These are phyloP conservation scores for Leavenworthia alabamica DNA, from an alignment of 345 rosid species.

Conservation along the genomic window DNA sequence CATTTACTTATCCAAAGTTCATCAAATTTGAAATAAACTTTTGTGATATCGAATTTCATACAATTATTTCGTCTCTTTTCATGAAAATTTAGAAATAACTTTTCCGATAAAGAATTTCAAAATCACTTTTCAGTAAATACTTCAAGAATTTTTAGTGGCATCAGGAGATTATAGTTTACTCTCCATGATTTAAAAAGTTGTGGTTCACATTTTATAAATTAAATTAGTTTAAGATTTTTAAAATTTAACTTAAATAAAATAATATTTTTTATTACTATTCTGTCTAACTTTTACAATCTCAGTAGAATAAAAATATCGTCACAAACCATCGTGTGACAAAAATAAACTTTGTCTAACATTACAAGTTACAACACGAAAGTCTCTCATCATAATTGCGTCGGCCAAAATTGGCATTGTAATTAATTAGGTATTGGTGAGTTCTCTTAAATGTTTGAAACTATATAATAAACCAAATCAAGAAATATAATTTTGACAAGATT, in stretches of 20 bases:
- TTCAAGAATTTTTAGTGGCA: neutral
- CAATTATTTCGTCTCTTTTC: neutral
- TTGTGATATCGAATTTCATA: neutral
- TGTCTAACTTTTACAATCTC: neutral
- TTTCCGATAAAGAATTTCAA: neutral
- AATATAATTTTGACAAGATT: slow-evolving; percentile 16
- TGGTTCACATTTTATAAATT: neutral
- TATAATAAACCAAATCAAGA: slow-evolving; percentile 21
- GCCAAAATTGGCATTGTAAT: neutral
- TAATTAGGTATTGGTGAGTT: slow-evolving; percentile 14
- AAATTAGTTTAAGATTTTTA: neutral
- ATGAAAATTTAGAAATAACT: neutral
- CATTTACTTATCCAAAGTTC: neutral
- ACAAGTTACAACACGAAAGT: slow-evolving; percentile 2
- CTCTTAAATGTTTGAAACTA: neutral
- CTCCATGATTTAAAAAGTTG: neutral
- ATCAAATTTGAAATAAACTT: neutral
- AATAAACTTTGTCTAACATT: neutral
- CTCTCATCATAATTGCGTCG: neutral
- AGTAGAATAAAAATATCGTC: neutral
- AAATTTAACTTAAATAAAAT: neutral
- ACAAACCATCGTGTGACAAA: neutral
- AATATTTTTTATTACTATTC: neutral
- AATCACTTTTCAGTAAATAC: neutral
- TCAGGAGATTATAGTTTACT: neutral